phyloP scores from a whole-genome alignment of 2,329 filamentous ascomycete genomes.

The Pseudogymnoascus sp. region DNA sequence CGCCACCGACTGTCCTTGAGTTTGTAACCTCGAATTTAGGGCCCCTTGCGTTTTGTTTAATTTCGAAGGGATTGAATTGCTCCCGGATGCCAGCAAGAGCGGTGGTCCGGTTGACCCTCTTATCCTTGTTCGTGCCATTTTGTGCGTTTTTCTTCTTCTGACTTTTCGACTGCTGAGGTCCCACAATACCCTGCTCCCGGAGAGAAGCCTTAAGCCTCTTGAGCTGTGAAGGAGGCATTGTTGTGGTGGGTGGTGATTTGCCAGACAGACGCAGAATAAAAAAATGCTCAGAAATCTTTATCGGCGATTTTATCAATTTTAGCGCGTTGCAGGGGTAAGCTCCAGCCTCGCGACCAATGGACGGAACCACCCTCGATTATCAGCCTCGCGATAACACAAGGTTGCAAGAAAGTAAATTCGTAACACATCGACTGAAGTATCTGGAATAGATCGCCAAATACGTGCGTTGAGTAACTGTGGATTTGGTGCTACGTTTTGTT shows the following conservation, averaged over 20 bases:
- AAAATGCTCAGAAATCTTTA: conserved; percentile 20
- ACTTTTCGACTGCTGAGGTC: conserved; percentile 92
- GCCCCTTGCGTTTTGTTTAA: conserved; percentile 69
- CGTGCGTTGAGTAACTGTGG: background rate
- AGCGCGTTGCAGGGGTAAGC: conserved; percentile 8
- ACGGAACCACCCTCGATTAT: background rate
- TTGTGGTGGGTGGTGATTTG: conserved; percentile 19
- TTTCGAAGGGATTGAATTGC: conserved; percentile 95
- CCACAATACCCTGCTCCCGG: conserved; percentile 78
- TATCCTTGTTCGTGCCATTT: conserved; percentile 58
- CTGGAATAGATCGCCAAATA: background rate
- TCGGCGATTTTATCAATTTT: conserved; percentile 3
- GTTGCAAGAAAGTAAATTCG: background rate
- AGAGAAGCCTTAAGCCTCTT: conserved; percentile 92
- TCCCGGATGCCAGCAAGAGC: conserved; percentile 83
- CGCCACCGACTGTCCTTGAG: conserved; percentile 45
- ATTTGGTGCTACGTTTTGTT: background rate
- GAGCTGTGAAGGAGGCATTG: conserved; percentile 91
- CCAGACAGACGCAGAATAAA: conserved; percentile 9
- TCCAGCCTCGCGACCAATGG: background rate
- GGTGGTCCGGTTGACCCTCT: conserved; percentile 66
- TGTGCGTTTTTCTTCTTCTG: conserved; percentile 69
- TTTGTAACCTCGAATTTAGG: conserved; percentile 82
- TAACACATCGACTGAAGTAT: background rate
- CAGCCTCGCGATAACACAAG: background rate